Evolutionary conservation across 495 filamentous ascomycete species (phyloP), one percentile per base, ranked within the genome.

Genomic region (Evernia prunastri): DNA sequence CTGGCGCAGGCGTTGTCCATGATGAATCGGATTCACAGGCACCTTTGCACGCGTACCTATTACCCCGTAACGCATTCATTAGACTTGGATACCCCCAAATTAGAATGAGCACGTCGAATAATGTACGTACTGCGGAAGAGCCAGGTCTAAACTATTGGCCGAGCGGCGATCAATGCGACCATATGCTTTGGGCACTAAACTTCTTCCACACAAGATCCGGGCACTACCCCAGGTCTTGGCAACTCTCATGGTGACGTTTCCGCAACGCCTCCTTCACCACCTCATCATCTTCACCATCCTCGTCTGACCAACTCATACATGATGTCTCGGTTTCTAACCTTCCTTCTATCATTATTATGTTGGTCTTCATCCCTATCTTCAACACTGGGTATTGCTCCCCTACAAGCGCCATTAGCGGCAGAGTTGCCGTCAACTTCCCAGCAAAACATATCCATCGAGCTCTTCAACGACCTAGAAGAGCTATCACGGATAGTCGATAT

Each of bases 401-500:
- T n/a, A 20, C 60, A 66, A 56, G 25, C 33, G 11, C 62, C 58
- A 3, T 33, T 68, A 3, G 42, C 18, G 36, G 51, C 49, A 23
- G 37, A 42, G 17, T 49, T 60, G 9, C 29, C 47, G 13, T 17
- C 36, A 29, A 31, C 35, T 29, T 47, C 35, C 9, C 51, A 40
- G 27, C 40, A 65, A 65, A 79, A 77, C 59, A 77, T 96, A 60
- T 87, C 89, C 6, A 66, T 72, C 56, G 71, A 77, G 39, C 82
- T 96, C 65, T 97, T 94, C 77, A 74, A 80, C 61, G 89, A 91
- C 18, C 82, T 98, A 29, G 90, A 96, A 69, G 90, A 95, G 71
- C 76, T 92, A 59, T 83, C 93, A 18, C 86, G 91, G 53, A 80
- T 98, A 4, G 93, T 97, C 35, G 95, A 98, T 67, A 94, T 98